Evolutionary conservation across 2,329 filamentous ascomycete genomes (phyloP).

Genomic region (Graphilbum sp.): DNA sequence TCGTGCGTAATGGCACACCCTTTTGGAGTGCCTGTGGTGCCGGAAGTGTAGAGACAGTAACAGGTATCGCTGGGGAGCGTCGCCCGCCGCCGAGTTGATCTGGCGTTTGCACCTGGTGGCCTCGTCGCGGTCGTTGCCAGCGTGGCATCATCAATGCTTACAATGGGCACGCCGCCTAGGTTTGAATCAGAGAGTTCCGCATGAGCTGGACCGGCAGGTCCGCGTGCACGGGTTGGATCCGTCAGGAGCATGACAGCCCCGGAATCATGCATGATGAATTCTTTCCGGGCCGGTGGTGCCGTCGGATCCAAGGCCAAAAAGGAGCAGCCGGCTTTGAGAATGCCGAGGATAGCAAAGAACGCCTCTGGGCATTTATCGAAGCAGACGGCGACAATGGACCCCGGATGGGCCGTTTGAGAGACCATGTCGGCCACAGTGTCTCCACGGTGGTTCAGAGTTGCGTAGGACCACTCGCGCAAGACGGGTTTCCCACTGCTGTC

Average conservation of each 20-base stretch:
- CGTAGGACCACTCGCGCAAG: conserved; percentile 53
- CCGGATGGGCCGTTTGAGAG: conserved; percentile 28
- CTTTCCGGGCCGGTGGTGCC: conserved; percentile 55
- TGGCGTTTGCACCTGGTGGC: neutral
- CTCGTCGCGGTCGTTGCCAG: conserved; percentile 11
- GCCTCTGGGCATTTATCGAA: conserved; percentile 79
- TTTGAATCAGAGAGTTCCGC: conserved; percentile 17
- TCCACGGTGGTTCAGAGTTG: conserved; percentile 51
- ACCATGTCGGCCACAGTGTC: conserved; percentile 59
- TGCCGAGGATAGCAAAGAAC: conserved; percentile 65
- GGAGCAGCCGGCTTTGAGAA: conserved; percentile 66
- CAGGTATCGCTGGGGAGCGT: conserved; percentile 38
- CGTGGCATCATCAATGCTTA: conserved; percentile 16
- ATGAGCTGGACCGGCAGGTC: neutral
- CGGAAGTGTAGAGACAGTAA: conserved; percentile 78
- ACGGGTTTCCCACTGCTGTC: conserved; percentile 21
- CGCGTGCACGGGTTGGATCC: conserved; percentile 14
- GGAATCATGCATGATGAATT: conserved; percentile 66
- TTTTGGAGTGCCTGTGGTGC: conserved; percentile 74
- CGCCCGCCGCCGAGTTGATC: neutral
- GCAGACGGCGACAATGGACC: conserved; percentile 55
- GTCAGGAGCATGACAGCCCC: conserved; percentile 46
- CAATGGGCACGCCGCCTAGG: conserved; percentile 14
- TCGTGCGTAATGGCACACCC: conserved; percentile 80
- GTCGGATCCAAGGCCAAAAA: conserved; percentile 68